Percentiles rank a stretch among this genome's conserved stretches.
Conservation (phyloP, 176 grass and related monocot species). For the Aegilops umbellulata region DNA sequence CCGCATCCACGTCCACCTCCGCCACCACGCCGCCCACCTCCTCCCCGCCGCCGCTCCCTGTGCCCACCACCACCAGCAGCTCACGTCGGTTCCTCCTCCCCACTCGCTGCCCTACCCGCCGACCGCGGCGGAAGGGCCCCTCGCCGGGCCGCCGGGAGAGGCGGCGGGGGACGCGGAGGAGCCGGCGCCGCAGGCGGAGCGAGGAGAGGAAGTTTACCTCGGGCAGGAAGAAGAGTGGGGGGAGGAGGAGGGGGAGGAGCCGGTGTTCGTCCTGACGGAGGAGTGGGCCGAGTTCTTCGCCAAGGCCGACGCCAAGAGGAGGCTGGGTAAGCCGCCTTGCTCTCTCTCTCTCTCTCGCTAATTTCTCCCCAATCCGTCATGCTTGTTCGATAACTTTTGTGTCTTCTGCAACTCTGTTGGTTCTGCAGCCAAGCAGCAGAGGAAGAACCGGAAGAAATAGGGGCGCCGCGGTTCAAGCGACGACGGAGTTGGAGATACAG, state of each 20-base stretch:
- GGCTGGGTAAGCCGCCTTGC: constrained; percentile 27
- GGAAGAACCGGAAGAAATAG: constrained; percentile 33
- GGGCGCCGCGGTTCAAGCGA: not conserved
- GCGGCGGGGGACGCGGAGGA: not conserved
- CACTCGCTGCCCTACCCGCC: not conserved
- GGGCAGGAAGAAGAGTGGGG: not conserved
- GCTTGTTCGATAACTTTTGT: not conserved
- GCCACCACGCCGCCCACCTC: constrained; percentile 11
- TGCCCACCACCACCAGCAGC: not conserved
- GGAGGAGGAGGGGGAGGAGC: constrained; percentile 23
- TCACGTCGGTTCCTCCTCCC: not conserved
- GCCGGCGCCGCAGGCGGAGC: not conserved
- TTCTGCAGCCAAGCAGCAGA: constrained; percentile 39
- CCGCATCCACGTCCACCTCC: constrained; percentile 29
- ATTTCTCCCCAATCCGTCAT: not conserved
- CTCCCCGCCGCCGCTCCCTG: constrained; percentile 5
- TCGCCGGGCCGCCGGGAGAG: not conserved
- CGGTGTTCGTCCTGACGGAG: constrained; percentile 57
- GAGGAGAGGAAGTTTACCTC: constrained; percentile 5
- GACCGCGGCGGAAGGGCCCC: not conserved
- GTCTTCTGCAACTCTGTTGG: not conserved
- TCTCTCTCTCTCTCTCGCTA: not conserved
- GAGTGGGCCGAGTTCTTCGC: constrained; percentile 68
- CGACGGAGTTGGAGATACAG: no score
- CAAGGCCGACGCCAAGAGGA: constrained; percentile 69